phyloP scores from a whole-genome alignment of 352 stramenopile genomes.

The Albugo laibachii region DNA sequence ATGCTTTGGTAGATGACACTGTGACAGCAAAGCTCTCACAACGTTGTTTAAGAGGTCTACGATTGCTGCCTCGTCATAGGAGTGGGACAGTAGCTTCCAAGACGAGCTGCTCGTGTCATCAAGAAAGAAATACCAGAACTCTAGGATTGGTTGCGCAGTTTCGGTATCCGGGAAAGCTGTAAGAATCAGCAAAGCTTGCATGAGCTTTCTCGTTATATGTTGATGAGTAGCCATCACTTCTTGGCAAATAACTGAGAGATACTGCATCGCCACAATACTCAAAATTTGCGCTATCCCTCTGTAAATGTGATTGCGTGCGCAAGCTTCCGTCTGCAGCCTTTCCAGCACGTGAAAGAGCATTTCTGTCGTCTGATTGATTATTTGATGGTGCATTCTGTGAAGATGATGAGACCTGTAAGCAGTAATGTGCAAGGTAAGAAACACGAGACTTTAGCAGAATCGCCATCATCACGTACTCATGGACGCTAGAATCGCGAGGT shows the following conservation, averaged over 20 bases:
- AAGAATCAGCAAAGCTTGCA: constrained; percentile 42
- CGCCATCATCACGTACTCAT: neutral
- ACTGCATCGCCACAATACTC: no score
- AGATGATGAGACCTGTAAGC: neutral
- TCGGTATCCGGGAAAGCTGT: constrained; percentile 28
- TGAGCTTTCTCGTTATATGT: constrained; percentile 4
- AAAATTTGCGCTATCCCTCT: no score
- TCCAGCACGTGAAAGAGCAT: neutral
- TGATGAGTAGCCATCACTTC: no score
- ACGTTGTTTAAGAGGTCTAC: constrained; percentile 28
- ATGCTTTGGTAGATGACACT: constrained; percentile 26
- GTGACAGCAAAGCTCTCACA: constrained; percentile 48
- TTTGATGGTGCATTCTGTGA: neutral
- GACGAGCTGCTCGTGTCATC: constrained; percentile 30
- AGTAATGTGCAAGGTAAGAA: neutral
- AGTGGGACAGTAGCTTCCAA: constrained; percentile 16
- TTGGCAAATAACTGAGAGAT: no score
- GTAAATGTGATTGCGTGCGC: no score
- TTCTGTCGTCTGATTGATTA: neutral
- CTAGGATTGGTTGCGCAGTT: constrained; percentile 46
- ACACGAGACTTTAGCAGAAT: neutral
- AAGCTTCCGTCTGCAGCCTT: no score
- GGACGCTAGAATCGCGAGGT: neutral
- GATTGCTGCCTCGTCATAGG: constrained; percentile 15
- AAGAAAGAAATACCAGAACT: constrained; percentile 80